Evolutionary conservation across 1,284 basidiomycete genomes (phyloP).

Genomic region (Boletus mariae): DNA sequence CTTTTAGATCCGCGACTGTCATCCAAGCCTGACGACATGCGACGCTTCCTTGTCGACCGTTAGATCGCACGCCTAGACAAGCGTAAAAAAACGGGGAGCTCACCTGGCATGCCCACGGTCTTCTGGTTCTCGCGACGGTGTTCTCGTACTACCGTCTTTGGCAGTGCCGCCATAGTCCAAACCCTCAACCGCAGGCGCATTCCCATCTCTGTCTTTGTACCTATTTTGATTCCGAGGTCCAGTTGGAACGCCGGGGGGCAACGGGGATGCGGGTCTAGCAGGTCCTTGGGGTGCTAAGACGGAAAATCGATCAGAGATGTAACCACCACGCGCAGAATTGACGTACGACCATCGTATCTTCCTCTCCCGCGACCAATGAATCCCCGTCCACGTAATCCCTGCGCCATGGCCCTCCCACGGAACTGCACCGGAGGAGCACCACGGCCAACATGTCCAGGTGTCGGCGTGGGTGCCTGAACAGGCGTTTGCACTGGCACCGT

Average conservation of each 20-base stretch:
- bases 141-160: constrained; percentile 43
- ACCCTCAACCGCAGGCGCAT: constrained; percentile 77
- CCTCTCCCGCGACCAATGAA: constrained; percentile 49
- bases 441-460: constrained; percentile 38
- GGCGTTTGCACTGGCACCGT: constrained; percentile 32
- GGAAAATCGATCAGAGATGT: constrained; percentile 4
- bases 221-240: constrained; percentile 83
- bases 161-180: constrained; percentile 71
- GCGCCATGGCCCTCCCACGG: constrained; percentile 50
- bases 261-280: constrained; percentile 70
- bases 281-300: constrained; percentile 45
- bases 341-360: constrained; percentile 41
- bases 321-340: background rate
- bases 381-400: constrained; percentile 39
- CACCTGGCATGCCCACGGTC: constrained; percentile 52
- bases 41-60: constrained; percentile 47
- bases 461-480: constrained; percentile 32
- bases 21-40: constrained; percentile 58
- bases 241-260: constrained; percentile 79
- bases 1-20: constrained; percentile 59
- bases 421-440: constrained; percentile 49
- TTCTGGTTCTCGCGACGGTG: constrained; percentile 55
- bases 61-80: background rate
- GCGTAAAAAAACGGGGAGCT: constrained; percentile 1
- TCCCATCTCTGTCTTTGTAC: constrained; percentile 81